Conservation (phyloP, 306 rosid genomes). For the Prunus dulcis region DNA sequence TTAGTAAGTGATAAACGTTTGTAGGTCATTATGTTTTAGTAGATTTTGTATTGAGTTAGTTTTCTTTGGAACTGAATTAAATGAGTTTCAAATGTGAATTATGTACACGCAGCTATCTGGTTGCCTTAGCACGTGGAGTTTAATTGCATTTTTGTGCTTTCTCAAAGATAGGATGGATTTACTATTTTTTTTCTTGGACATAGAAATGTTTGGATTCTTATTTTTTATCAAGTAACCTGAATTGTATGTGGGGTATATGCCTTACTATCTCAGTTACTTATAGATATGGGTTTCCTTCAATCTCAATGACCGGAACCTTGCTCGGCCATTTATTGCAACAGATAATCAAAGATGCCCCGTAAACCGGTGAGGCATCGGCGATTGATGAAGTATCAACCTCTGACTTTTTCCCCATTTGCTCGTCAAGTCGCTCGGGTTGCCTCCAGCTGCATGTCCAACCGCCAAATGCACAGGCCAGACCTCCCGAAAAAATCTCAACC, state of each 20-base stretch:
- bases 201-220: background rate
- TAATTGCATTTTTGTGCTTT: background rate
- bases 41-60: too few species aligned
- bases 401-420: conserved; percentile 63
- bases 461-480: conserved; percentile 17
- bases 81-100: background rate
- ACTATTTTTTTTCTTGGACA: background rate
- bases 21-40: too few species aligned
- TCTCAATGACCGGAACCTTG: background rate
- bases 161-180: too few species aligned
- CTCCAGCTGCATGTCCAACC: conserved; percentile 20
- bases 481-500: conserved; percentile 21
- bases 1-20: background rate
- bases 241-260: background rate
- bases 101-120: too few species aligned
- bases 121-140: background rate
- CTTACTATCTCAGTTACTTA: background rate
- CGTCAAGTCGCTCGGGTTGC: conserved; percentile 44
- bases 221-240: background rate
- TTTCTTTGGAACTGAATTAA: background rate
- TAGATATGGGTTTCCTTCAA: background rate
- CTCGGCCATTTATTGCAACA: background rate
- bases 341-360: conserved; percentile 40
- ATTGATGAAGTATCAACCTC: conserved; percentile 36
- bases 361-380: conserved; percentile 34